Base-by-base conservation (phyloP, 192 early-diverging fungal genomes). In the Coemansia aciculifera region DNA sequence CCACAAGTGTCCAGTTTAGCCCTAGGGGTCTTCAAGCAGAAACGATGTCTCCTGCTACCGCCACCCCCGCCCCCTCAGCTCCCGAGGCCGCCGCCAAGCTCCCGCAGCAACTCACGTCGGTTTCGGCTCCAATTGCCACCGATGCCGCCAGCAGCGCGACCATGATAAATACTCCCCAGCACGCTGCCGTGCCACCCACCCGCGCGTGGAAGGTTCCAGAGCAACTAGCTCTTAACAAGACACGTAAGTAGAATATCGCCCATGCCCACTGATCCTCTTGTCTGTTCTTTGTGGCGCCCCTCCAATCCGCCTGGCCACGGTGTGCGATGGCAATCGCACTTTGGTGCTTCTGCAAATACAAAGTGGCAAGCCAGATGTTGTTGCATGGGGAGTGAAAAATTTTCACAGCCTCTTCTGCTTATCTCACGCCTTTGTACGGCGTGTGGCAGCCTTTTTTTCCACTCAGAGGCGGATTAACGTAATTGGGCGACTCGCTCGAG, bases 171-270 rank as follows among this genome's bases (percentile, higher is more conserved):
- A 21, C 76, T 29, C 13, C 71, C 32, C 43, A 65, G 43, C 62
- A 78, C 39, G 72, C 72, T 19, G 44, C 59, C 9, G 67, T 43
- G 24, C 71, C 75, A 12, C 51, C 70, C 15, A 73, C 61, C 1
- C 87, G 83, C 75, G 77, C 75, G 38, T 89, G 88, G 88, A 85
- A 84, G 63, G 85, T 85, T 7, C 75, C 85, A 9, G 68, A 52
- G 49, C 75, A 72, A 36, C 49, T 42, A 21, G n/a, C 74, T 13
- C 36, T 57, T 32, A 48, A 44, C 31, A 64, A 67, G 21, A 72
- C 78, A 44, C 34, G 74, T 79, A 84, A 79, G 77, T 77, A 61
- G 6, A 34, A 39, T 19, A 11, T 31, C 5, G 52, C 29, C 17
- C 3, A 59, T 34, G 6, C 15, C 17, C 32, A n/a, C n/a, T 37